phyloP scores from a whole-genome alignment of 129 eudicot species.

The Flaveria ramosissima region DNA sequence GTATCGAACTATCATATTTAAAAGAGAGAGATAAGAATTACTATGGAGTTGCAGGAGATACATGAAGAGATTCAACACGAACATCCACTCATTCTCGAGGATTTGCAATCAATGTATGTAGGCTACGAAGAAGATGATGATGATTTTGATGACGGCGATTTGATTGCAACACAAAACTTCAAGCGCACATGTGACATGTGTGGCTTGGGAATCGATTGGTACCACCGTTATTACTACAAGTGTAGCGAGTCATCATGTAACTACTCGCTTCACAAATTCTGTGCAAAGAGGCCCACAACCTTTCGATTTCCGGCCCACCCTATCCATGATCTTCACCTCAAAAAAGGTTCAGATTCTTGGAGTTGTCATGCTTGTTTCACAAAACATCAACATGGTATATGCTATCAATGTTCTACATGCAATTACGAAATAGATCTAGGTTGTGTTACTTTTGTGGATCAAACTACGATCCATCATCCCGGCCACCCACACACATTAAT shows the following conservation, averaged over 20 bases:
- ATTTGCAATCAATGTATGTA: neutral
- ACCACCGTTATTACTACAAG: constrained; percentile 13
- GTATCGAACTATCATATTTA: too few species aligned
- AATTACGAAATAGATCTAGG: neutral
- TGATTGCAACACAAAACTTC: neutral
- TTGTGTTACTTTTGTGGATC: neutral
- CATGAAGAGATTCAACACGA: neutral
- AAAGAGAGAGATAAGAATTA: neutral
- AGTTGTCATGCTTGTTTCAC: neutral
- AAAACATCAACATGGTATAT: neutral
- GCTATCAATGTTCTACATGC: constrained; percentile 7
- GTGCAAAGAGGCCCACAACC: neutral
- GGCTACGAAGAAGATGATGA: constrained; percentile 1
- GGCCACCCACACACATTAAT: constrained; percentile 12
- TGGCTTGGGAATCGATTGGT: neutral
- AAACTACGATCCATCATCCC: constrained; percentile 4
- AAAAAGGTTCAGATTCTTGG: constrained; percentile 6
- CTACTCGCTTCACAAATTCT: constrained; percentile 4
- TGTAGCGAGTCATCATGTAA: neutral
- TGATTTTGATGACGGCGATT: neutral
- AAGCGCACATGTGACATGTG: neutral
- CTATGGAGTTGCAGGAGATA: neutral
- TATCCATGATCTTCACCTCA: neutral
- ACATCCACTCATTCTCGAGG: neutral
- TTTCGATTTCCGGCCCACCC: neutral